Percentiles rank a stretch among this genome's conserved stretches.
Evolutionary conservation across 2,329 filamentous ascomycete genomes (phyloP).

Genomic region (Scedosporium apiospermum): DNA sequence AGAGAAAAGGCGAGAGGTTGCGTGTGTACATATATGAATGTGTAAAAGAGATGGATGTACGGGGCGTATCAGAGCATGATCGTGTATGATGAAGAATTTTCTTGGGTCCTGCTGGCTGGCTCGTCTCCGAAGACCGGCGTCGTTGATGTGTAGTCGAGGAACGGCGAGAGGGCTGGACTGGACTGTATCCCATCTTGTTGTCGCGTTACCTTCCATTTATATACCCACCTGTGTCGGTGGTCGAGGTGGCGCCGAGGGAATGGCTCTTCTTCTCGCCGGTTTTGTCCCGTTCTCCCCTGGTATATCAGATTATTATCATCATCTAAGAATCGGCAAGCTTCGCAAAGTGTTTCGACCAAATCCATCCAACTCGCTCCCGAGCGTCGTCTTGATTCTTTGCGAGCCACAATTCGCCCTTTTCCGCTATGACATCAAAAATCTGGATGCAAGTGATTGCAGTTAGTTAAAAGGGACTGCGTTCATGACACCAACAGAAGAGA

Average conservation of each 20-base stretch:
- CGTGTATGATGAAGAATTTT: too few species aligned
- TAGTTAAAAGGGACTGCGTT: neutral
- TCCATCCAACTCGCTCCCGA: constrained; percentile 77
- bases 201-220: too few species aligned
- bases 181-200: too few species aligned
- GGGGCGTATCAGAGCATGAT: too few species aligned
- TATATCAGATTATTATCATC: neutral
- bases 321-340: constrained; percentile 43
- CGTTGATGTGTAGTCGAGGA: too few species aligned
- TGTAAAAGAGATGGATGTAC: neutral
- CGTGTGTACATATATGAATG: neutral
- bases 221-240: too few species aligned
- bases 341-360: constrained; percentile 98
- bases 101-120: too few species aligned
- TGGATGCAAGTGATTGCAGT: constrained; percentile 18
- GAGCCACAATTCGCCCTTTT: constrained; percentile 96
- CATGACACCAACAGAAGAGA: too few species aligned
- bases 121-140: too few species aligned
- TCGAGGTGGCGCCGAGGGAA: too few species aligned
- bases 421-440: constrained; percentile 86
- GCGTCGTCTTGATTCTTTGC: constrained; percentile 94
- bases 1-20: neutral
- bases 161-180: too few species aligned
- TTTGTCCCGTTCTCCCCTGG: neutral
- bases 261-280: neutral